phyloP scores from a whole-genome alignment of 2,329 filamentous ascomycete species.

The Aureobasidium sp. region DNA sequence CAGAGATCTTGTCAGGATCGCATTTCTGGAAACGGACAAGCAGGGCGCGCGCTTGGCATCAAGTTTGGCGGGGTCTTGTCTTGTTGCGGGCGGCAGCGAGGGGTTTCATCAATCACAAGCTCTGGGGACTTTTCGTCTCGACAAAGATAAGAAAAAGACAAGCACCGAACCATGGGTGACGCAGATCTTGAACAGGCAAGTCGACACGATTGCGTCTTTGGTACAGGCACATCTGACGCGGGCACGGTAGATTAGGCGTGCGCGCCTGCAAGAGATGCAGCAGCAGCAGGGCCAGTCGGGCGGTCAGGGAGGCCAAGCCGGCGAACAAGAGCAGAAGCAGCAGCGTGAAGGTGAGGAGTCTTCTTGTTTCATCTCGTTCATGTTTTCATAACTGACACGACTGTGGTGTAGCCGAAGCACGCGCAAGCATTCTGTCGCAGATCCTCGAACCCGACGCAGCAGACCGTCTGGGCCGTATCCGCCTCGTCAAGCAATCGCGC shows the following conservation, averaged over 20 bases:
- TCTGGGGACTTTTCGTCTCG: constrained; percentile 7
- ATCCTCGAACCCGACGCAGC: constrained; percentile 92
- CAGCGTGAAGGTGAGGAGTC: constrained; percentile 29
- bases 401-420: constrained; percentile 53
- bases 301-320: constrained; percentile 39
- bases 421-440: constrained; percentile 70
- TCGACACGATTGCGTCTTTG: background rate
- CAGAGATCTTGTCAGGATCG: background rate
- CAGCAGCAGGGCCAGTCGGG: constrained; percentile 49
- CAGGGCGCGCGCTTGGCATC: background rate
- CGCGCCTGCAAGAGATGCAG: constrained; percentile 88
- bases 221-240: background rate
- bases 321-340: constrained; percentile 52
- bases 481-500: constrained; percentile 87
- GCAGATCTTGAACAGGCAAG: constrained; percentile 55
- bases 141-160: background rate
- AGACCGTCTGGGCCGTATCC: constrained; percentile 87
- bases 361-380: background rate
- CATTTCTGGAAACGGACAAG: background rate
- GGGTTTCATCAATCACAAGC: background rate
- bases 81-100: background rate
- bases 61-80: background rate
- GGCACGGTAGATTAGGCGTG: constrained; percentile 65
- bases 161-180: constrained; percentile 46
- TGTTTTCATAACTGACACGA: background rate